phyloP scores from a whole-genome alignment of 2,329 filamentous ascomycete species.

The Dryadomyces quercus-mongolicae region DNA sequence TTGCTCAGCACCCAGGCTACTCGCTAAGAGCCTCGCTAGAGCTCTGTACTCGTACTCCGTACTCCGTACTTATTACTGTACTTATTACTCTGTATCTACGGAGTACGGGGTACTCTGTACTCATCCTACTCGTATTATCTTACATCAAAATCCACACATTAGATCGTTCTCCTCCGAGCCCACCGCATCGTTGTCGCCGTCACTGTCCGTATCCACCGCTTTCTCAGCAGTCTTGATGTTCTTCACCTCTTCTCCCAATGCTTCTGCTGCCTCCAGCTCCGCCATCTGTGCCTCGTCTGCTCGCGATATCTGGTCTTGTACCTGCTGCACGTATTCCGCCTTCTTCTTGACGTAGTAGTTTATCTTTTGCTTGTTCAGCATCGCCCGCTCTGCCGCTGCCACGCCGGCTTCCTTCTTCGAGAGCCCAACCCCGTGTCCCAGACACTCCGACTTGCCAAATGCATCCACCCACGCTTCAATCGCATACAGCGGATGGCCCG shows the following conservation, averaged over 20 bases:
- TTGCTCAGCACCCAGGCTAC: background rate
- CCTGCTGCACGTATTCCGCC: conserved; percentile 25
- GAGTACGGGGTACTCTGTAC: too few species aligned
- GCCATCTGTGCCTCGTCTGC: background rate
- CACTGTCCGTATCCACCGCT: background rate
- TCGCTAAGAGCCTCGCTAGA: too few species aligned
- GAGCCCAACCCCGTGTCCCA: conserved; percentile 52
- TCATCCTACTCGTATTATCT: too few species aligned
- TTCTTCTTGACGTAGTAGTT: conserved; percentile 36
- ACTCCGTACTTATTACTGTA: too few species aligned
- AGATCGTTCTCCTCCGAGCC: too few species aligned
- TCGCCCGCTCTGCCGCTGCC: conserved; percentile 50
- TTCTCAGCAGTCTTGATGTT: background rate
- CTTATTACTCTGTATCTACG: too few species aligned
- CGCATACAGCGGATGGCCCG: conserved; percentile 44
- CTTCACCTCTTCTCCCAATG: background rate
- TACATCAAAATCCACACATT: too few species aligned
- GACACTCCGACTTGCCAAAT: conserved; percentile 50
- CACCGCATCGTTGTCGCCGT: background rate
- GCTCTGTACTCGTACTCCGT: too few species aligned
- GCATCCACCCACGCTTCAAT: conserved; percentile 55
- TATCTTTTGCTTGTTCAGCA: conserved; percentile 55
- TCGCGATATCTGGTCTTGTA: conserved; percentile 10
- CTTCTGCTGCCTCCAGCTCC: background rate
- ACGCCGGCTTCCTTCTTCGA: conserved; percentile 59